phyloP scores from a whole-genome alignment of 2,329 filamentous ascomycete genomes.

The Fusarium oligoseptatum region DNA sequence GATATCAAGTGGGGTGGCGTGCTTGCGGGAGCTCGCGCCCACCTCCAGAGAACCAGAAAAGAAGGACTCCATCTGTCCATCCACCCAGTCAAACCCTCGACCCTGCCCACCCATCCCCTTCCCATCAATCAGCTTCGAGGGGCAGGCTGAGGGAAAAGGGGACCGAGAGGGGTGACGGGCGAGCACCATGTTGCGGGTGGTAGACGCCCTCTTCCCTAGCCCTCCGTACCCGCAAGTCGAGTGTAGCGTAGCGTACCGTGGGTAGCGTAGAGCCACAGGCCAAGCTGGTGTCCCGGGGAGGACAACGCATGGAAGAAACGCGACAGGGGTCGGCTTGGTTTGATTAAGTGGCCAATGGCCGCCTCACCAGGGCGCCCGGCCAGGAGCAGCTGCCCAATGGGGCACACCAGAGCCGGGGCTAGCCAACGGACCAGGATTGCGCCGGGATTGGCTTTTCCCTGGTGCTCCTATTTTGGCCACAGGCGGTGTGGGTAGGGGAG shows the following conservation, averaged over 20 bases:
- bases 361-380: conserved; percentile 54
- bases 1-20: conserved; percentile 31
- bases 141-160: conserved; percentile 22
- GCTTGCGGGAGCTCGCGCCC: conserved; percentile 29
- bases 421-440: conserved; percentile 57
- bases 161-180: conserved; percentile 30
- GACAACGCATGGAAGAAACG: conserved; percentile 66
- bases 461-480: conserved; percentile 49
- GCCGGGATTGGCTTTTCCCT: conserved; percentile 52
- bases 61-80: conserved; percentile 27
- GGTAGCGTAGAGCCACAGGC: conserved; percentile 28
- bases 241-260: conserved; percentile 26
- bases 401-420: conserved; percentile 62
- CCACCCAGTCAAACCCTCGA: conserved; percentile 23
- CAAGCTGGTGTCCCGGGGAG: conserved; percentile 49
- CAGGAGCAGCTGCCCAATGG: conserved; percentile 64
- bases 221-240: conserved; percentile 32
- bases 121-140: conserved; percentile 20
- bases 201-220: conserved; percentile 5
- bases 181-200: conserved; percentile 21
- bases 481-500: conserved; percentile 49
- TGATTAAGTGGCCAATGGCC: conserved; percentile 67
- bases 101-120: conserved; percentile 13
- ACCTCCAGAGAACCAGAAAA: conserved; percentile 34
- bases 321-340: conserved; percentile 63